These are phyloP conservation scores for Globisporangium echinulatum DNA, from an alignment of 352 stramenopile species.

Conservation along the genomic window DNA sequence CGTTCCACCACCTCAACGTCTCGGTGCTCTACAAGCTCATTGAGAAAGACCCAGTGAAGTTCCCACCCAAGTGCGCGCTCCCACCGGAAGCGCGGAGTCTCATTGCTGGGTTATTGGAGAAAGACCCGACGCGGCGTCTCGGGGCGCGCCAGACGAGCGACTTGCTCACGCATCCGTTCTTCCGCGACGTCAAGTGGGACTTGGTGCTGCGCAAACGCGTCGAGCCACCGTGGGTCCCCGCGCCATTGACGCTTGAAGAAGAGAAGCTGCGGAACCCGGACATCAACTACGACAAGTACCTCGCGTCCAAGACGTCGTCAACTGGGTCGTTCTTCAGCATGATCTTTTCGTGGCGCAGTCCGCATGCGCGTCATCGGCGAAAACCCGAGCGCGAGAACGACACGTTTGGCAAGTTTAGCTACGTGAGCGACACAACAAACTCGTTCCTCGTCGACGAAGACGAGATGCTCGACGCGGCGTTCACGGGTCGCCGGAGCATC, in stretches of 20 bases:
- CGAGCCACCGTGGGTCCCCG: conserved; percentile 61
- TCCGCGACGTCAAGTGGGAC: conserved; percentile 74
- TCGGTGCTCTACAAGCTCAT: conserved; percentile 90
- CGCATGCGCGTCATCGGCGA: conserved; percentile 37
- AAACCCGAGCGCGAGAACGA: conserved; percentile 58
- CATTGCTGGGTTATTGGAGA: conserved; percentile 75
- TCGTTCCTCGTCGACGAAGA: conserved; percentile 87
- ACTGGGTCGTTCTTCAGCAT: conserved; percentile 80
- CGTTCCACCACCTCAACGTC: conserved; percentile 89
- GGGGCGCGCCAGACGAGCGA: conserved; percentile 78
- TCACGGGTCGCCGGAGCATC: conserved; percentile 73
- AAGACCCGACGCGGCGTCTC: conserved; percentile 77
- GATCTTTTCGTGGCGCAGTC: conserved; percentile 73
- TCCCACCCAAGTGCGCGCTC: conserved; percentile 68
- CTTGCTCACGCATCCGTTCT: conserved; percentile 81
- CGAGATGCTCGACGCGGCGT: conserved; percentile 83
- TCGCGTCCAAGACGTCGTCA: conserved; percentile 74
- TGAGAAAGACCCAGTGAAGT: conserved; percentile 83
- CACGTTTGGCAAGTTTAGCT: conserved; percentile 84
- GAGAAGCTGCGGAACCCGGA: conserved; percentile 71
- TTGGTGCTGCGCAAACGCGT: conserved; percentile 81
- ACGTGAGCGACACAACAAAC: conserved; percentile 84
- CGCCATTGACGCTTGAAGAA: conserved; percentile 62
- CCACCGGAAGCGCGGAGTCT: conserved; percentile 61
- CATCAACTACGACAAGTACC: conserved; percentile 84